Conservation (phyloP, 768 basidiomycete genomes). For the Amanita polypyramis region DNA sequence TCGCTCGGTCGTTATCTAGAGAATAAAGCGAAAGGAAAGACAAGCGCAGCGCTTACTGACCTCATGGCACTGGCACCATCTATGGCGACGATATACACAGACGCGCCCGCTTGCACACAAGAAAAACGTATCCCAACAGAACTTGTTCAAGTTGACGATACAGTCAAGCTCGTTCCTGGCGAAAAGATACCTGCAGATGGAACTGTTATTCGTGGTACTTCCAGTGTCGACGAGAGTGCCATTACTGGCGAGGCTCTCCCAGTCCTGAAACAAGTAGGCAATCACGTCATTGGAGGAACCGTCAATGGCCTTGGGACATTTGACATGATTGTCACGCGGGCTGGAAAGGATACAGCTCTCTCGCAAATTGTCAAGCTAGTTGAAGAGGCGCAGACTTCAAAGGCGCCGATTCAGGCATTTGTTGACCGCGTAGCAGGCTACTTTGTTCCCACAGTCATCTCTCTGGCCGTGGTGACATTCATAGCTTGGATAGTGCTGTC, state of each 20-base stretch:
- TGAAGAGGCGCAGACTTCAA: conserved; percentile 95
- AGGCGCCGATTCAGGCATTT: conserved; percentile 96
- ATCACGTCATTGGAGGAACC: conserved; percentile 90
- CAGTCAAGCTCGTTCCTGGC: conserved; percentile 88
- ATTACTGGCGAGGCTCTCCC: conserved; percentile 93
- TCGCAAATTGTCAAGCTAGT: conserved; percentile 95
- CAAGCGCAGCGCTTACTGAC: conserved; percentile 92
- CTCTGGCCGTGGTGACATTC: conserved; percentile 76
- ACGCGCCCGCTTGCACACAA: conserved; percentile 65
- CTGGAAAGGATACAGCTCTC: conserved; percentile 93
- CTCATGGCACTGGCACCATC: conserved; percentile 92
- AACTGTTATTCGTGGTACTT: conserved; percentile 75
- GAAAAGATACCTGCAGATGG: conserved; percentile 97
- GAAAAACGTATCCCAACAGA: conserved; percentile 93
- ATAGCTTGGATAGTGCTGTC: conserved; percentile 73
- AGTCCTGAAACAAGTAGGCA: conserved; percentile 73
- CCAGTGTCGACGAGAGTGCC: conserved; percentile 90
- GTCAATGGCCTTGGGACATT: conserved; percentile 96
- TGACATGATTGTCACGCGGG: conserved; percentile 91
- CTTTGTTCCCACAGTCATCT: conserved; percentile 89
- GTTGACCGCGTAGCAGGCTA: conserved; percentile 90
- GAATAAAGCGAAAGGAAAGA: conserved; percentile 95
- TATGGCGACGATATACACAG: conserved; percentile 93
- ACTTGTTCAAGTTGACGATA: conserved; percentile 89
- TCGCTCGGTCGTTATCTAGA: conserved; percentile 93